A percentile compares a stretch with the other conserved stretches of the same genome.
phyloP scores from a whole-genome alignment of 176 grass and related monocot species.

The Cenchrus americanus region DNA sequence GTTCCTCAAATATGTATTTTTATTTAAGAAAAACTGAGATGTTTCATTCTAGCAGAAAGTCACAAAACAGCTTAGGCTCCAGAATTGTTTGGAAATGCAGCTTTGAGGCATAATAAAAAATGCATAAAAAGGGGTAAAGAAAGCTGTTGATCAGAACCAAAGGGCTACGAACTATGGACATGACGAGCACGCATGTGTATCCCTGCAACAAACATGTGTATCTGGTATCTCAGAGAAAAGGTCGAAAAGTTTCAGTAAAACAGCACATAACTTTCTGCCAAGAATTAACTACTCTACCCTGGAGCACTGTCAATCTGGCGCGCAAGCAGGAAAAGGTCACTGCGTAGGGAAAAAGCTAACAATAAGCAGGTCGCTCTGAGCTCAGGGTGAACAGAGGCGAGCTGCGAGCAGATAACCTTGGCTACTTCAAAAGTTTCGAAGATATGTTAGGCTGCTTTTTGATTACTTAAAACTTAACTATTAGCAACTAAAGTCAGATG shows the following conservation, averaged over 20 bases:
- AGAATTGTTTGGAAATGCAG: constrained; percentile 22
- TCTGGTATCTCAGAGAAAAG: background rate
- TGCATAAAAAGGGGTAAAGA: background rate
- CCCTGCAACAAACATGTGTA: constrained; percentile 32
- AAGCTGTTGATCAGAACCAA: constrained; percentile 41
- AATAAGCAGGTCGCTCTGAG: background rate
- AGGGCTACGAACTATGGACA: constrained; percentile 38
- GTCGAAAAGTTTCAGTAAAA: background rate
- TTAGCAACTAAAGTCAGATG: no score
- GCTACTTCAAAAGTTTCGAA: background rate
- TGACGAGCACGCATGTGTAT: constrained; percentile 34
- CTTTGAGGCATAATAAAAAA: constrained; percentile 31
- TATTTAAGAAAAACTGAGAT: background rate
- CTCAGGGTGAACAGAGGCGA: background rate
- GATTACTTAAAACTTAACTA: no score
- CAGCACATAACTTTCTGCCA: constrained; percentile 14
- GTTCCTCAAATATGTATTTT: background rate
- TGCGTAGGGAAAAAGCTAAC: background rate
- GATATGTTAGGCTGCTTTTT: no score
- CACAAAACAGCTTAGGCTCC: constrained; percentile 29
- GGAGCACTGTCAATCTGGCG: background rate
- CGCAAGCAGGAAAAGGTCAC: background rate
- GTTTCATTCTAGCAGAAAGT: constrained; percentile 35
- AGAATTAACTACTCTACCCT: constrained; percentile 11
- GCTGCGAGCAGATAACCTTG: background rate